Percentiles rank a stretch among this genome's conserved stretches.
These are phyloP conservation scores for Plectosphaerella plurivora DNA, from an alignment of 2,329 filamentous ascomycete genomes.

Conservation along the genomic window DNA sequence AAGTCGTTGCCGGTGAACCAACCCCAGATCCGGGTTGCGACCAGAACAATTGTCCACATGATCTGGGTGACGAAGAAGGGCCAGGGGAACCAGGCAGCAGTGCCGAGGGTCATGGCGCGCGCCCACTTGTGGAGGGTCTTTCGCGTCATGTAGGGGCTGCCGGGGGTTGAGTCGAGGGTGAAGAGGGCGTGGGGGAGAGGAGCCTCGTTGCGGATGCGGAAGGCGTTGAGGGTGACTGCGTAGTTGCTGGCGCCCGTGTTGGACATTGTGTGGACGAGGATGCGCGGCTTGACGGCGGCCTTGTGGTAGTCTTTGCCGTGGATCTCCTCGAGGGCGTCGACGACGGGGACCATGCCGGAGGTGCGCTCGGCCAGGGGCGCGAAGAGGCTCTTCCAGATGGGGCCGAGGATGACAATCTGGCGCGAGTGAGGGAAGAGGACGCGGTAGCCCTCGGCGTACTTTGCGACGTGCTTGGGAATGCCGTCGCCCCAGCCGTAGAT, in stretches of 20 bases:
- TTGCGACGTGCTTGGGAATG: constrained; percentile 47
- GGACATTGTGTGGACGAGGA: constrained; percentile 52
- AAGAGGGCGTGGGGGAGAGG: constrained; percentile 43
- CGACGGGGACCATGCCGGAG: constrained; percentile 38
- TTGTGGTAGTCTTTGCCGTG: constrained; percentile 18
- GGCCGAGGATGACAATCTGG: constrained; percentile 46
- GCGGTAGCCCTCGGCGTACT: constrained; percentile 50
- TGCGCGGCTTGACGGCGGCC: constrained; percentile 19
- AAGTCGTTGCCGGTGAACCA: constrained; percentile 7
- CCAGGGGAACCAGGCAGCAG: constrained; percentile 41
- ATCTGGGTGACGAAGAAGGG: constrained; percentile 42
- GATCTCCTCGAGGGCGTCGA: constrained; percentile 22
- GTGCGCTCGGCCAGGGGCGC: constrained; percentile 37
- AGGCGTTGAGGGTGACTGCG: constrained; percentile 43
- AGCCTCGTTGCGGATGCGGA: constrained; percentile 28
- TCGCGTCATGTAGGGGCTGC: constrained; percentile 34
- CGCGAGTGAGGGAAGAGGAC: constrained; percentile 44
- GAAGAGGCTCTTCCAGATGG: constrained; percentile 42
- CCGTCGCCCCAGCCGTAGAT: constrained; percentile 57
- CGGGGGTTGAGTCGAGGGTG: constrained; percentile 50
- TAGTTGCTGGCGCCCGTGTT: constrained; percentile 54
- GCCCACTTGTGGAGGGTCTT: constrained; percentile 46
- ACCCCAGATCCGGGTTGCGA: constrained; percentile 20
- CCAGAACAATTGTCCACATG: constrained; percentile 40
- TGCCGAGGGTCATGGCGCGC: constrained; percentile 46